Evolutionary conservation across 495 filamentous ascomycete genomes (phyloP), one percentile per base, ranked within the genome.

Genomic region (Neurospora pannonica): DNA sequence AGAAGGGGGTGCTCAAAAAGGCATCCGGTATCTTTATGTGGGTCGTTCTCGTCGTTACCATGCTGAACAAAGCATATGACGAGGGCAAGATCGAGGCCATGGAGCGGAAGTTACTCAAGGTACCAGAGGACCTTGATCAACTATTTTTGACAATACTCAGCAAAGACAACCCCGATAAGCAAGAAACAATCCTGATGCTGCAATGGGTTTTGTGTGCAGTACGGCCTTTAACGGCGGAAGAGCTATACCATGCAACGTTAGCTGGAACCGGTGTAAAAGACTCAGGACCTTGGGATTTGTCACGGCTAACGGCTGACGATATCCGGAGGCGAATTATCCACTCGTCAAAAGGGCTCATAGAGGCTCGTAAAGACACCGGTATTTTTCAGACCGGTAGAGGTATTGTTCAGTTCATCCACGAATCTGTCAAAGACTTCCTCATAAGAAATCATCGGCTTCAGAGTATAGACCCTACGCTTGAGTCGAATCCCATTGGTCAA

Each of bases 21-120:
- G 69, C 76, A 38, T 48, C 62, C 17, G 60, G 71, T 21, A 72
- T 83, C 19, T 84, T 84, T 38, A 24, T 84, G 37, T 84, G 82
- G 82, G 82, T 78, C 6, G 81, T 76, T 1, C 76, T 83, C 13
- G 81, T 84, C 5, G 75, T 82, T 3, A 24, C 76, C 28, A 78
- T 81, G 19, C 72, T 84, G 0, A 83, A 81, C 37, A 78, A 78
- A 39, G 80, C 75, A n/a, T 77, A 74, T 73, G 79, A 78, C 46
- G 67, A 74, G 19, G 81, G 81, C 6, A 34, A 71, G 2, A 3
- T 70, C 3, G 72, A 76, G 6, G 76, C 71, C 4, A 76, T 77
- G 67, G n/a, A 54, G 46, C 70, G 69, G 24, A 70, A 15, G 0
- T 28, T 76, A 15, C n/a, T 67, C 24, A 67, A 76, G 9, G 24